Evolutionary conservation across 1,284 basidiomycete species (phyloP).

Genomic region (Boletus sp.): DNA sequence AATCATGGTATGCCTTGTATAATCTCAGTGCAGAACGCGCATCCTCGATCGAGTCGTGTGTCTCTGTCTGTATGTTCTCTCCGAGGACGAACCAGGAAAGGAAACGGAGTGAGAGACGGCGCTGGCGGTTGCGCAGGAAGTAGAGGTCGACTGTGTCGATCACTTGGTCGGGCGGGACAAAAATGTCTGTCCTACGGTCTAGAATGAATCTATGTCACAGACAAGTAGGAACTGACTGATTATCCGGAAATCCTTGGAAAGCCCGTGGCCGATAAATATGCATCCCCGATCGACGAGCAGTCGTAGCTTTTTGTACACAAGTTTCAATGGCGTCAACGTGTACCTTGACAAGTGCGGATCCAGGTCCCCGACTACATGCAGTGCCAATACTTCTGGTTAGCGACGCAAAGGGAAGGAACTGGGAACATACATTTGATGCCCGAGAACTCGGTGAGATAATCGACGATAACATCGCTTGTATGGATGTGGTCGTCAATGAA

Average conservation of each 20-base stretch:
- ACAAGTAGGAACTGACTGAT: slow-evolving; percentile 68
- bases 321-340: slow-evolving; percentile 91
- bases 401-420: not conserved
- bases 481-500: slow-evolving; percentile 99
- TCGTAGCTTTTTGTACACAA: slow-evolving; percentile 97
- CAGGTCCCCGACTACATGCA: slow-evolving; percentile 76
- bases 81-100: slow-evolving; percentile 90
- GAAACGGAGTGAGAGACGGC: slow-evolving; percentile 90
- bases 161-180: slow-evolving; percentile 91
- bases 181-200: slow-evolving; percentile 65
- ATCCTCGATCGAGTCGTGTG: slow-evolving; percentile 97
- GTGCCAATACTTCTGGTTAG: not conserved
- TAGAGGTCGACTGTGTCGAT: slow-evolving; percentile 97
- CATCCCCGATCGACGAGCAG: slow-evolving; percentile 92
- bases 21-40: slow-evolving; percentile 84
- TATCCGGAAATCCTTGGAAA: slow-evolving; percentile 99
- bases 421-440: slow-evolving; percentile 79
- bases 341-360: slow-evolving; percentile 81
- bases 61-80: slow-evolving; percentile 88
- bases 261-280: slow-evolving; percentile 95
- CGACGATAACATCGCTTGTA: slow-evolving; percentile 90
- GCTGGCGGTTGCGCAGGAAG: slow-evolving; percentile 76
- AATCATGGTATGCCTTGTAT: slow-evolving; percentile 79
- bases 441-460: slow-evolving; percentile 96
- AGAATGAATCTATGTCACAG: not conserved